Evolutionary conservation across 768 basidiomycete species (phyloP).

Genomic region (Kwoniella newhampshirensis): DNA sequence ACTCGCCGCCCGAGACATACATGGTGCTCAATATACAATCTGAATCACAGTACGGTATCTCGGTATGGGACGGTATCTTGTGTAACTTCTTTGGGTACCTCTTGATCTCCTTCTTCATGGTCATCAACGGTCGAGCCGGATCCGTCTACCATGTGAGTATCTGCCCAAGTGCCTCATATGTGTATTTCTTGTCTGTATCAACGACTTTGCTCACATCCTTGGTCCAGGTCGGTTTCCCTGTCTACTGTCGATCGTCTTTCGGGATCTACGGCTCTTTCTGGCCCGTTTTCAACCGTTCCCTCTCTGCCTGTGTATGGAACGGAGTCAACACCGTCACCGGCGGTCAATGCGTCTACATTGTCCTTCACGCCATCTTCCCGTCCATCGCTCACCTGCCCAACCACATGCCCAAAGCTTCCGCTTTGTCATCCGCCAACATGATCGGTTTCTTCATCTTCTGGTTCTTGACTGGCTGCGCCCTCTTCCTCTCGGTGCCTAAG

Average conservation of each 20-base stretch:
- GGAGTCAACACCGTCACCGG: constrained; percentile 32
- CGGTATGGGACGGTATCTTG: constrained; percentile 22
- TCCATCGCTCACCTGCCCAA: constrained; percentile 31
- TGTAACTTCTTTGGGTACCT: constrained; percentile 33
- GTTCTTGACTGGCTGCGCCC: constrained; percentile 14
- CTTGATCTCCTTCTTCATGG: constrained; percentile 37
- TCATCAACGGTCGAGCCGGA: constrained; percentile 32
- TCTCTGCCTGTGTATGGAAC: constrained; percentile 34
- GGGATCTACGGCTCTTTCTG: constrained; percentile 38
- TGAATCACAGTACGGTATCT: constrained; percentile 7
- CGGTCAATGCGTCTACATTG: constrained; percentile 36
- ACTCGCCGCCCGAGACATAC: neutral
- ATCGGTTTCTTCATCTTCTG: constrained; percentile 32
- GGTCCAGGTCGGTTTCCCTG: constrained; percentile 25
- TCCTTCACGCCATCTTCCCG: constrained; percentile 42
- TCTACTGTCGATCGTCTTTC: constrained; percentile 37
- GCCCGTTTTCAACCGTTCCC: constrained; percentile 35
- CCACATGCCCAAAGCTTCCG: constrained; percentile 23
- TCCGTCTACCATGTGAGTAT: constrained; percentile 35
- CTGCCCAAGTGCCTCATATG: neutral
- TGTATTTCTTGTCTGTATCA: neutral
- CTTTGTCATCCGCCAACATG: constrained; percentile 27
- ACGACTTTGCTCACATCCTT: constrained; percentile 1
- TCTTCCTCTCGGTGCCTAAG: constrained; percentile 26
- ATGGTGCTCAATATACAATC: no score